These are phyloP conservation scores for Luffa acutangula DNA, from an alignment of 306 rosid genomes.

Conservation along the genomic window DNA sequence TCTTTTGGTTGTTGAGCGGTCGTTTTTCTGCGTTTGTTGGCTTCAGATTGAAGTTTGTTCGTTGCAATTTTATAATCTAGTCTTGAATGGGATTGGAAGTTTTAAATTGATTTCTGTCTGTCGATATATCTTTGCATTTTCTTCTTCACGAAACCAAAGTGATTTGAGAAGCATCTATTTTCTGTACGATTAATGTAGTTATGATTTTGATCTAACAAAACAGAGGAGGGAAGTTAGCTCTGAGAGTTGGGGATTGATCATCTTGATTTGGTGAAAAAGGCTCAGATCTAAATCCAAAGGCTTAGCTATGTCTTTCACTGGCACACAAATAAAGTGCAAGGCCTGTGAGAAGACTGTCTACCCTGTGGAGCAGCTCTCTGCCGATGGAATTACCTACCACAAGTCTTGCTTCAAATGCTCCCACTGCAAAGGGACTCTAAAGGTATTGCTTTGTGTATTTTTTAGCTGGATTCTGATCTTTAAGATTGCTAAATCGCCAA, in stretches of 20 bases:
- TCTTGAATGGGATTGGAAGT: background rate
- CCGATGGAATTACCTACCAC: slow-evolving; percentile 80
- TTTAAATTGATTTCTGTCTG: background rate
- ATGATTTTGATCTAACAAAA: background rate
- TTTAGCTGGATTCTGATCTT: background rate
- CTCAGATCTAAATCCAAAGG: slow-evolving; percentile 45
- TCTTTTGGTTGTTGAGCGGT: background rate
- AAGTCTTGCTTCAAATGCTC: slow-evolving; percentile 93
- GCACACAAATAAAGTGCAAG: slow-evolving; percentile 91
- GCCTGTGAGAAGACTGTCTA: slow-evolving; percentile 91
- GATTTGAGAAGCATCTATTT: background rate
- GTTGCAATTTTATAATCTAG: background rate
- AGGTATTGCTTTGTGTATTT: slow-evolving; percentile 34
- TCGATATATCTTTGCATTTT: background rate
- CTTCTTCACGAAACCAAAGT: background rate
- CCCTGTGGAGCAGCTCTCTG: slow-evolving; percentile 85
- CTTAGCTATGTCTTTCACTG: slow-evolving; percentile 63
- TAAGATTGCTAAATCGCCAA: background rate
- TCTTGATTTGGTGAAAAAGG: slow-evolving; percentile 4
- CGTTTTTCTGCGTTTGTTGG: background rate
- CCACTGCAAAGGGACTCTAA: slow-evolving; percentile 94
- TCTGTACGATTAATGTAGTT: background rate
- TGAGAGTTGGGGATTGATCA: background rate
- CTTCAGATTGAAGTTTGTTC: background rate
- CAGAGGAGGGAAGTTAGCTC: background rate